Evolutionary conservation across 345 rosid genomes (phyloP).

Genomic region (Clausena lansium): DNA sequence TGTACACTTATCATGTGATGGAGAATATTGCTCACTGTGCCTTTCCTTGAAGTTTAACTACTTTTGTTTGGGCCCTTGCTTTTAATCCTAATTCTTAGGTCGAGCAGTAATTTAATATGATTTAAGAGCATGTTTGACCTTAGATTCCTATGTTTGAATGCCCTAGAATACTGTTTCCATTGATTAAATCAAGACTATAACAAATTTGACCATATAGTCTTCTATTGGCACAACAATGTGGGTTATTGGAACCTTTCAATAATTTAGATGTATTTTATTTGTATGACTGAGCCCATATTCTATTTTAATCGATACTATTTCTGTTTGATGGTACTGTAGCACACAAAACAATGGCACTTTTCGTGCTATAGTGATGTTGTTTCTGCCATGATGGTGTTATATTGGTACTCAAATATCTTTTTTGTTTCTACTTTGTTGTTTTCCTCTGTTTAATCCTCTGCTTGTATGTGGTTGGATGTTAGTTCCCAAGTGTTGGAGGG

Average conservation of each 20-base stretch:
- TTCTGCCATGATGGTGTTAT: too few relatives aligned
- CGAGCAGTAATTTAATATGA: not conserved
- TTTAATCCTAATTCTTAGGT: not conserved
- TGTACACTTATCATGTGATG: constrained; percentile 4
- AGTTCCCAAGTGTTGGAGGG: constrained; percentile 66
- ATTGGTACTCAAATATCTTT: too few relatives aligned
- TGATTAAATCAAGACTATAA: not conserved
- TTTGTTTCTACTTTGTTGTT: not conserved
- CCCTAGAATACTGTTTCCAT: not conserved
- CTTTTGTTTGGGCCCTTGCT: too few relatives aligned
- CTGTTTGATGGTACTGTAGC: not conserved
- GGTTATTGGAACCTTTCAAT: not conserved
- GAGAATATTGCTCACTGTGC: not conserved
- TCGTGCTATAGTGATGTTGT: too few relatives aligned
- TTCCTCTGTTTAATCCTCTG: constrained; percentile 21
- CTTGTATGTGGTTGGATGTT: constrained; percentile 27
- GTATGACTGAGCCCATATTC: not conserved
- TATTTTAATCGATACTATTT: not conserved
- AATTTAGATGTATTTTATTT: not conserved
- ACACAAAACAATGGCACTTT: too few relatives aligned
- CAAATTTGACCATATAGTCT: not conserved
- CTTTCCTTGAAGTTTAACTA: not conserved
- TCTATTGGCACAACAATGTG: not conserved
- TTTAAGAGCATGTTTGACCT: not conserved
- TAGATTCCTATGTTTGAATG: not conserved